A percentile compares a stretch with the other conserved stretches of the same genome.
Evolutionary conservation across 352 stramenopile genomes (phyloP).

Genomic region (Globisporangium mamillatum): DNA sequence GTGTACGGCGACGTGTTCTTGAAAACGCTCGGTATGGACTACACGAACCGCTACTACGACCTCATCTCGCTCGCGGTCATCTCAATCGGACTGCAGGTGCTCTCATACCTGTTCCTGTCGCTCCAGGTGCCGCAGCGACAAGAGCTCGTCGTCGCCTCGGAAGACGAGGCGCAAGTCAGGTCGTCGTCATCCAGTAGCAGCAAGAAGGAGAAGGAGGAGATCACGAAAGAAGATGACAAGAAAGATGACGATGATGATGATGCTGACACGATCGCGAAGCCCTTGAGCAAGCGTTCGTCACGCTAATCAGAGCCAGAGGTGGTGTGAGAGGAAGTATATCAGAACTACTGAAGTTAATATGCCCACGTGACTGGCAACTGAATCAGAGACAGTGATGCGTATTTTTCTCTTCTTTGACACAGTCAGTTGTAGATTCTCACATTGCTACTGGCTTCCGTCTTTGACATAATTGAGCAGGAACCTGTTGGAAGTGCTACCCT

Average conservation of each 20-base stretch:
- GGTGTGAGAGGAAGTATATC: background rate
- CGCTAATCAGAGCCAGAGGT: slow-evolving; percentile 6
- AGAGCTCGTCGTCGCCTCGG: slow-evolving; percentile 20
- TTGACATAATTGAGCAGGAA: too few species aligned
- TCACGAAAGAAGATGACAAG: background rate
- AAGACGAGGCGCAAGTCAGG: background rate
- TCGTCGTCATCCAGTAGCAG: background rate
- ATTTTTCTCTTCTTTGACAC: too few species aligned
- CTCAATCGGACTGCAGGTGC: slow-evolving; percentile 45
- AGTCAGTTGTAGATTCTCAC: too few species aligned
- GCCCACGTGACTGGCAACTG: too few species aligned
- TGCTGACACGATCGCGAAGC: background rate
- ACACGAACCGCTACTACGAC: slow-evolving; percentile 72
- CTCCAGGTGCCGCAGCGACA: slow-evolving; percentile 60
- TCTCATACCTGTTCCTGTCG: slow-evolving; percentile 64
- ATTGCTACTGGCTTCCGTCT: too few species aligned
- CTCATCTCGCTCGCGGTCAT: slow-evolving; percentile 52
- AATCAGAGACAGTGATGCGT: too few species aligned
- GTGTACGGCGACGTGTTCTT: slow-evolving; percentile 85
- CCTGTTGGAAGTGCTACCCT: too few species aligned
- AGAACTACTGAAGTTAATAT: background rate
- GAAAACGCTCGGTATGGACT: slow-evolving; percentile 82
- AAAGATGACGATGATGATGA: background rate
- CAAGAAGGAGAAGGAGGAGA: background rate
- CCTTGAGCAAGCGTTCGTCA: slow-evolving; percentile 1